Evolutionary conservation across 495 filamentous ascomycete species (phyloP), one percentile per base, ranked within the genome.

Genomic region (Bacidia rubella): DNA sequence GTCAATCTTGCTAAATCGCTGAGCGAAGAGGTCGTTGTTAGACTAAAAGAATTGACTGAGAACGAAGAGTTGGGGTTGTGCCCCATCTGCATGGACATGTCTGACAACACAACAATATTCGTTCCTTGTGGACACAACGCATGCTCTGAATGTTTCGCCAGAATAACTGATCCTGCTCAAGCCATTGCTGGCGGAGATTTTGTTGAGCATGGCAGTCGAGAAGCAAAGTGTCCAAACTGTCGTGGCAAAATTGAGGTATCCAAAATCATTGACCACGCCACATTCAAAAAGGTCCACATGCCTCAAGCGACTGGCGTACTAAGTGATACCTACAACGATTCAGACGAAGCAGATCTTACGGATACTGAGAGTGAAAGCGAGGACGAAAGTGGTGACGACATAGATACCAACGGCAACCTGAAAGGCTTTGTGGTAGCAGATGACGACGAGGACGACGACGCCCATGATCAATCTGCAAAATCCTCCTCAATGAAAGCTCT

Each of bases 51-150:
- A 20, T 53, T 53, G 23, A 51, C 54, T n/a, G 70, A 20, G 65
- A 81, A 60, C 63, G 73, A 60, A 66, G 77, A 53, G 71, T 76
- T 49, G 57, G 68, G 67, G 44, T 77, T 80, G 15, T 94, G 89
- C 60, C 84, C 85, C 2, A 77, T 95, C 42, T 96, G 92, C 62
- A 78, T 86, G 50, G 88, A 93, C 61, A 81, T 70, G 1, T 77
- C 81, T 1, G 68, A 76, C 15, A 89, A 87, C 54, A 83, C 92
- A 0, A 73, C 81, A 3, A 85, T 96, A 54, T 80, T 58, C 25
- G 47, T 52, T 10, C 56, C 56, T 11, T 58, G 56, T 47, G 56
- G 56, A n/a, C 56, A 58, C n/a, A 58, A 58, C 27, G 49, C 56
- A 22, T 58, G 56, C 32, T 55, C 56, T 11, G 56, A 58, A 39